A percentile compares a stretch with the other conserved stretches of the same genome.
Conservation (phyloP, 352 stramenopile genomes). For the Globisporangium paddicum region DNA sequence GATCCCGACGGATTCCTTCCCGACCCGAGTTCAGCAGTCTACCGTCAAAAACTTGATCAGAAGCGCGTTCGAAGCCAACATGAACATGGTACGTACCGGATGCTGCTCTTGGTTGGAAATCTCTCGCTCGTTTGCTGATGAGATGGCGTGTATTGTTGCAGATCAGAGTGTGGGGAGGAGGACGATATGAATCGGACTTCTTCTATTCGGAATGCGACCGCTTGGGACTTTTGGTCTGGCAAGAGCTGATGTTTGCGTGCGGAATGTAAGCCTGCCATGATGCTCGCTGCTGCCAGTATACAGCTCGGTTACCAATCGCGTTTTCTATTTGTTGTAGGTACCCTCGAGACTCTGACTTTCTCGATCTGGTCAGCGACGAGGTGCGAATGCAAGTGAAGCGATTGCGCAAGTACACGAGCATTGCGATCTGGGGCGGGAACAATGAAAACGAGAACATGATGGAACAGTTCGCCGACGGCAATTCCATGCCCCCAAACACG, state of each 20-base stretch:
- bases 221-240: slow-evolving; percentile 84
- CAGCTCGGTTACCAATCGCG: not conserved
- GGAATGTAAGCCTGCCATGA: slow-evolving; percentile 49
- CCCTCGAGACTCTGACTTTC: slow-evolving; percentile 59
- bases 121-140: not conserved
- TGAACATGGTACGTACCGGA: slow-evolving; percentile 67
- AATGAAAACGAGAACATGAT: slow-evolving; percentile 91
- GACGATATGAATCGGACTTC: slow-evolving; percentile 75
- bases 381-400: slow-evolving; percentile 57
- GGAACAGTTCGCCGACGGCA: slow-evolving; percentile 57
- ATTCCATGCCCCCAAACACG: slow-evolving; percentile 43
- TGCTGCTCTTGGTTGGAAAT: not conserved
- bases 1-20: slow-evolving; percentile 76
- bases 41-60: slow-evolving; percentile 45
- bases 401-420: slow-evolving; percentile 72
- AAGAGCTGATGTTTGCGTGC: slow-evolving; percentile 91
- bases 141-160: slow-evolving; percentile 13
- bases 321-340: slow-evolving; percentile 15
- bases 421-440: slow-evolving; percentile 88
- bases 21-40: slow-evolving; percentile 36
- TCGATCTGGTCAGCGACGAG: slow-evolving; percentile 51
- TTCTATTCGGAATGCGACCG: slow-evolving; percentile 84
- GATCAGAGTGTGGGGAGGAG: slow-evolving; percentile 86
- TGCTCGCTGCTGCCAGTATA: not conserved
- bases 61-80: slow-evolving; percentile 59